Evolutionary conservation across 805 yeast species (phyloP), one percentile per base, ranked within the genome.

Genomic region (Alloascoidea africana): DNA sequence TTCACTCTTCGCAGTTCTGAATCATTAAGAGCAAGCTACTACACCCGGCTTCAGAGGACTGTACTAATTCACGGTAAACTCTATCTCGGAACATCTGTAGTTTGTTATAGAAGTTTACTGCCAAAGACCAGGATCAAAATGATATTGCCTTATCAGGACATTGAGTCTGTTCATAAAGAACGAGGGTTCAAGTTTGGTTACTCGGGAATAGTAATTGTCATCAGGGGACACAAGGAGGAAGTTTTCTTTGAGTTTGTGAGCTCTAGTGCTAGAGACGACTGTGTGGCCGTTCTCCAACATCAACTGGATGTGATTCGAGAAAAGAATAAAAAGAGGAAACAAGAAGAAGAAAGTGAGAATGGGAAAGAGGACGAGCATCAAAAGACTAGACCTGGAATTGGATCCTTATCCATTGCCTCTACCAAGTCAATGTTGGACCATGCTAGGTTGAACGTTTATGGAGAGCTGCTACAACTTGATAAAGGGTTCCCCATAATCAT

Each of bases 31-130:
- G 74, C 94, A 0, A 66, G 84, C 1, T 89, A 84, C 49, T 77
- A 70, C 48, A 65, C 78, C 1, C 76, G 82, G 55, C 50, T 85
- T 14, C 76, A 72, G 44, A 68, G 81, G 44, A 70, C 80, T 8
- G 58, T 84, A 14, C 95, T 95, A 1, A 60, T 76, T 1, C 86
- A 83, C 55, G 97, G 97, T 1, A 82, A 83, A 47, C 49, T 87
- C 2, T 85, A 85, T 52, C 47, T 89, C 8, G 83, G 94, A 0
- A 60, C 67, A 14, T 65, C 64, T 18, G 71, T 68, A 39, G 51
- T 89, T n/a, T 87, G 94, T 44, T 89, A 81, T 56, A 63, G 91
- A 42, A 77, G 94, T 27, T 60, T 84, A 27, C 49, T 84, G 3
- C 93, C 93, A 0, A 91, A 93, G 0, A 65, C 80, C 0, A 68